These are phyloP conservation scores for Acacia confusa DNA, from an alignment of 306 rosid species.

Conservation along the genomic window DNA sequence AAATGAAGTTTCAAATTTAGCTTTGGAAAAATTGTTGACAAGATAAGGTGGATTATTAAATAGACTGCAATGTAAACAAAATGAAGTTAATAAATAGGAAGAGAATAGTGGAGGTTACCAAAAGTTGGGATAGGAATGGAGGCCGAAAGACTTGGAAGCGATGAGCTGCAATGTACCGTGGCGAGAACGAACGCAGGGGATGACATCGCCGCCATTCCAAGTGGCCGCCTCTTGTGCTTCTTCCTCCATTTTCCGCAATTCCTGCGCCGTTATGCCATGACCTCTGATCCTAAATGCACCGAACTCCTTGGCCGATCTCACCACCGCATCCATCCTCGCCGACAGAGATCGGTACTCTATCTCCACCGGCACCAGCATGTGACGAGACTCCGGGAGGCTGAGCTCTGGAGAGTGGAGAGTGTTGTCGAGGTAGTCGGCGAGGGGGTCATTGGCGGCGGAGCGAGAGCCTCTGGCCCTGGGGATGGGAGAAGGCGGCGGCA, in stretches of 20 bases:
- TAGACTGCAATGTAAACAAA: too few relatives aligned
- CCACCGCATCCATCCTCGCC: constrained; percentile 19
- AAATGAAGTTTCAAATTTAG: too few relatives aligned
- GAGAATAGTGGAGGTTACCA: constrained; percentile 33
- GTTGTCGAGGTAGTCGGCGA: constrained; percentile 42
- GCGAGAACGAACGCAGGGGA: constrained; percentile 34
- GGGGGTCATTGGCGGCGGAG: constrained; percentile 45
- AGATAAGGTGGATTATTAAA: not conserved
- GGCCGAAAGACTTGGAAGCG: not conserved
- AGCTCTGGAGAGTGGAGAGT: constrained; percentile 43
- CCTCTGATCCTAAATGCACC: constrained; percentile 48
- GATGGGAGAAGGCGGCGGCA: constrained; percentile 57
- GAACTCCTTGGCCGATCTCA: constrained; percentile 35
- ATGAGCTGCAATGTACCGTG: not conserved
- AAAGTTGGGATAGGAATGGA: constrained; percentile 24
- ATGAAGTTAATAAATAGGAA: not conserved
- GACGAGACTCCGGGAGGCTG: constrained; percentile 26
- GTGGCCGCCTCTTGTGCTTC: constrained; percentile 18
- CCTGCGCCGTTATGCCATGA: constrained; percentile 48
- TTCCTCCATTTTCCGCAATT: constrained; percentile 32
- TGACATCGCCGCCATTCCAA: constrained; percentile 12
- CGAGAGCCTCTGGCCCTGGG: constrained; percentile 57
- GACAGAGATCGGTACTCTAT: constrained; percentile 41
- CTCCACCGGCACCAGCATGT: constrained; percentile 18
- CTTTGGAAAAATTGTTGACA: not conserved